Base-by-base conservation (phyloP, 345 rosid species). In the Excoecaria agallocha region DNA sequence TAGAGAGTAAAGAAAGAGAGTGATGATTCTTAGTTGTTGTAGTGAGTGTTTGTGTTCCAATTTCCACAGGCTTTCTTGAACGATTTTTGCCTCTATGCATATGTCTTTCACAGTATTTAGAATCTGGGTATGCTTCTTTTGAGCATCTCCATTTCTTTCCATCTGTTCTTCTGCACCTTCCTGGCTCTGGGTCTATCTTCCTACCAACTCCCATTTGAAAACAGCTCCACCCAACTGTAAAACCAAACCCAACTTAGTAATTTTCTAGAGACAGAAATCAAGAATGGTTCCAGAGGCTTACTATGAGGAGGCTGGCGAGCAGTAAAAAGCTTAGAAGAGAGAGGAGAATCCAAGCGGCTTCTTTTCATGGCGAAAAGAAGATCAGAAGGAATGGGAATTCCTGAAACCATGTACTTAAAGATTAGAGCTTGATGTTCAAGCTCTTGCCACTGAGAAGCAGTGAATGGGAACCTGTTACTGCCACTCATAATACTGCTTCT, bases 101-200 rank as follows among this genome's bases (percentile, higher is more conserved):
- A 85, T 93, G 98, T 61, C 94, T 89, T 78, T 93, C 98, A 70
- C 98, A 93, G 84, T 93, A 90, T 81, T 93, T 93, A 56, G 98
- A 93, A 77, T 93, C 98, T 41, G 89, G 93, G 73, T 83, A 93
- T 52, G 98, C 96, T 78, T 93, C 96, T 81, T 90, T 93, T 1
- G 98, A 88, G 81, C 98, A 93, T 71, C 98, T 83, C 98, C 98
- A 93, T 86, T 93, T 93, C 84, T 93, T 93, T n/a, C 98, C 98
- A 74, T 93, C 98, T 24, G 98, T 90, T 87, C 98, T 89, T 76
- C 93, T 84, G 74, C 98, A 93, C 77, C 98, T 87, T 69, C 98
- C 96, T 57, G 98, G 98, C 78, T 93, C 98, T 64, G 94, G 85
- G 86, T 93, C 98, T 74, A 89, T 82, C 81, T 91, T 90, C 82